Base-by-base conservation (phyloP, 148 eudicot species). In the Oxyria digyna region DNA sequence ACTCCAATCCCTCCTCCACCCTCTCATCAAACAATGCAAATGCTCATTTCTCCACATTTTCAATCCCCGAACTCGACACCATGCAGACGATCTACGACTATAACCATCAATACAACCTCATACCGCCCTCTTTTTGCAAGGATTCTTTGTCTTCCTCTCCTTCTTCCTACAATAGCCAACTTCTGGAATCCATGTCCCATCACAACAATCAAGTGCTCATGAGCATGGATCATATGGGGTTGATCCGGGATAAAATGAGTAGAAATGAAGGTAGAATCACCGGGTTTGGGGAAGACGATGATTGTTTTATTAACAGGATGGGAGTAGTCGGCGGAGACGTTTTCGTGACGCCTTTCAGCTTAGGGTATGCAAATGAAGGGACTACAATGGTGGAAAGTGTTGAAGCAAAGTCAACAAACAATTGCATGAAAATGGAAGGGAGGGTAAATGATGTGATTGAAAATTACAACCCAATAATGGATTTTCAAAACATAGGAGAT, bases 41-140 rank as follows among this genome's bases (percentile, higher is more conserved):
- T 12, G 59, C 37, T 50, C 59, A 21, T 8, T 50, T 50, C 4
- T 67, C 84, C 5, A 75, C 85, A 20, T 59, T 68, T 37, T 67
- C 79, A 65, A 69, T 76, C 75, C 80, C 69, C 1, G 79, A 79
- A 13, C 73, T 54, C 12, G 75, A 81, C 27, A 50, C 59, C 6
- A 50, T 21, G 59, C 59, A 26, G 3, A 9, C 59, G 10, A 8
- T 21, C 5, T 18, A 17, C 18, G 12, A 45, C 17, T 17, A 15
- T 17, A 45, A 17, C 49, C 49, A 9, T 17, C 49, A 45, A 45
- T 17, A 15, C 50, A 45, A 45, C 50, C 18, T 1, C 49, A 15
- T 45, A 7, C 5, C 17, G 49, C 49, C 49, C 0, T 45, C 57
- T 20, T 20, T 21, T 10, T 50, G 59, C 59, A 50, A 21, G 59